Conservation (phyloP, 129 eudicot species). For the Mikania micrantha region DNA sequence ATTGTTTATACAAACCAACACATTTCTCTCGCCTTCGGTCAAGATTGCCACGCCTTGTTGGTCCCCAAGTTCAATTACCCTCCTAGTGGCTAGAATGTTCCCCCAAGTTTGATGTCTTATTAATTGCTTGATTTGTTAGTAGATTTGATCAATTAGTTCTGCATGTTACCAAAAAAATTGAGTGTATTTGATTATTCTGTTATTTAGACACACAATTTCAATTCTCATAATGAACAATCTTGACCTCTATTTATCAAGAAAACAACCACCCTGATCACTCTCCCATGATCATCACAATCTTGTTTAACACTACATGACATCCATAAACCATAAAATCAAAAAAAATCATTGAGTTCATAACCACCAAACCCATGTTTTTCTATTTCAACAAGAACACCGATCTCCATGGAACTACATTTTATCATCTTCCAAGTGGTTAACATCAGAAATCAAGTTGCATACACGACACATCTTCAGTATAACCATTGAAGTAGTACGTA, state of each 20-base stretch:
- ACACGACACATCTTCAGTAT: constrained; percentile 6
- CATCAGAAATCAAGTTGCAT: not conserved
- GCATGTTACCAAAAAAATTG: too few species aligned
- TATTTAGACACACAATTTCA: not conserved
- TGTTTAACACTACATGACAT: not conserved
- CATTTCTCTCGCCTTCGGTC: too few species aligned
- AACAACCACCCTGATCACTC: not conserved
- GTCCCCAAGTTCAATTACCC: too few species aligned
- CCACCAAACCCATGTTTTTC: constrained; percentile 1
- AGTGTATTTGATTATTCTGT: not conserved
- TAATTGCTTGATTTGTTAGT: too few species aligned
- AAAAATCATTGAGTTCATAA: not conserved
- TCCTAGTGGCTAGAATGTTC: too few species aligned
- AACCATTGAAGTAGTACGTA: constrained; percentile 12
- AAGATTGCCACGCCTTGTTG: too few species aligned
- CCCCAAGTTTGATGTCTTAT: too few species aligned
- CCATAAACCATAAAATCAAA: constrained; percentile 12
- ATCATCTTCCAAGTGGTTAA: not conserved
- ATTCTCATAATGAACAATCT: not conserved
- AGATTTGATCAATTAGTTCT: too few species aligned
- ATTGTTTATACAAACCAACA: too few species aligned
- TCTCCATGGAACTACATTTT: not conserved
- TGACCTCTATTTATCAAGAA: not conserved
- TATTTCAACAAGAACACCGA: not conserved
- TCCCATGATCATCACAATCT: not conserved